phyloP scores from a whole-genome alignment of 2,329 filamentous ascomycete genomes.

The Beauveria sp. region DNA sequence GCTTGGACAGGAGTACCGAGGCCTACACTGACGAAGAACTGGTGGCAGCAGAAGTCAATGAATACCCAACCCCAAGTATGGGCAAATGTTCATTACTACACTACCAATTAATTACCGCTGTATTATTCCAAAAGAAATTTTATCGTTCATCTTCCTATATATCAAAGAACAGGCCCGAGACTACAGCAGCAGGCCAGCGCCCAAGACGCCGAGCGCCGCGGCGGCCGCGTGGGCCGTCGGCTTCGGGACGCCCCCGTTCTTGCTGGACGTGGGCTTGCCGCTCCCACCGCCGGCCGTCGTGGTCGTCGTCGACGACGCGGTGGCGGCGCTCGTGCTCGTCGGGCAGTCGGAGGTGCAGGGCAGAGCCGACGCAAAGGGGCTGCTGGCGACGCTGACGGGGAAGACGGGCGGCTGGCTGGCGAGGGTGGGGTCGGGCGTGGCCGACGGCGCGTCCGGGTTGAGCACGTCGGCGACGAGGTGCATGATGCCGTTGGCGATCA shows the following conservation, averaged over 20 bases:
- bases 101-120: not conserved
- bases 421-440: constrained; percentile 29
- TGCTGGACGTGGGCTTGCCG: not conserved
- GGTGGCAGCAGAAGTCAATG: not conserved
- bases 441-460: constrained; percentile 32
- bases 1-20: not conserved
- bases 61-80: not conserved
- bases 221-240: constrained; percentile 21
- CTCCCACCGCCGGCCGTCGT: constrained; percentile 8
- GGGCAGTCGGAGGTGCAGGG: constrained; percentile 35
- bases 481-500: constrained; percentile 50
- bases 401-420: constrained; percentile 45
- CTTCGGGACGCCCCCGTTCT: constrained; percentile 15
- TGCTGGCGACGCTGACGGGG: constrained; percentile 38
- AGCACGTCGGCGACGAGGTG: constrained; percentile 50
- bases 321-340: constrained; percentile 12
- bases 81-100: not conserved
- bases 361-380: constrained; percentile 34
- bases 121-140: not conserved
- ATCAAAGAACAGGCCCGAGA: not conserved
- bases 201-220: constrained; percentile 23
- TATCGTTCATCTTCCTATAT: not conserved
- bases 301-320: constrained; percentile 16
- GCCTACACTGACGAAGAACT: not conserved
- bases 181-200: constrained; percentile 18